These are phyloP conservation scores for Diplocarpon mali DNA, from an alignment of 2,329 filamentous ascomycete genomes.

Conservation along the genomic window DNA sequence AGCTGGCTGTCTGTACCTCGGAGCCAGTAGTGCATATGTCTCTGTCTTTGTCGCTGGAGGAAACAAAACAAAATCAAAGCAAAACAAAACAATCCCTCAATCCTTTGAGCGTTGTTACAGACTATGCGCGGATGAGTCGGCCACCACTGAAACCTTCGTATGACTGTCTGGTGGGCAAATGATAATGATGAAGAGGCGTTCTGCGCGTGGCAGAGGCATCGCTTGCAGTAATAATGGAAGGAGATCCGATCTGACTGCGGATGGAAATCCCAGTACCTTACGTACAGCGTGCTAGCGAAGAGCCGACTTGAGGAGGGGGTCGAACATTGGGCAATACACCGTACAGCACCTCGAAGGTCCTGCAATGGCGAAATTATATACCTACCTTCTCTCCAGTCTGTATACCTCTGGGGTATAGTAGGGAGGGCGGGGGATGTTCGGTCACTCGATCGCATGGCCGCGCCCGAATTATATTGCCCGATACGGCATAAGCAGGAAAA, in stretches of 20 bases:
- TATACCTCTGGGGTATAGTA: neutral
- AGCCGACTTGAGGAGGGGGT: neutral
- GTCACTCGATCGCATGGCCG: neutral
- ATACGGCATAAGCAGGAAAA: neutral
- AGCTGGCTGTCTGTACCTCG: neutral
- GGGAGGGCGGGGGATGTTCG: constrained; percentile 1
- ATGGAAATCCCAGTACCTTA: constrained; percentile 9
- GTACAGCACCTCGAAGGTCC: too few species aligned
- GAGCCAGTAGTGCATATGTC: constrained; percentile 1
- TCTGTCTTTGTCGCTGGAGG: neutral
- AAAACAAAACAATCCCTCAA: neutral
- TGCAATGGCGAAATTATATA: too few species aligned
- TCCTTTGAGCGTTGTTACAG: neutral
- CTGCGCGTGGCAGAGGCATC: constrained; percentile 6
- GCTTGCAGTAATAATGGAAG: constrained; percentile 9
- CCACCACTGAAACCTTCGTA: constrained; percentile 7
- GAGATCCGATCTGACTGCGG: constrained; percentile 13
- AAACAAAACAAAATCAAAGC: neutral
- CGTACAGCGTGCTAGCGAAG: constrained; percentile 12
- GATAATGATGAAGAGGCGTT: constrained; percentile 9
- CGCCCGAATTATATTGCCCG: neutral
- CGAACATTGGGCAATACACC: too few species aligned
- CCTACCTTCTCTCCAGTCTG: too few species aligned
- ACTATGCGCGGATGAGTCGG: constrained; percentile 5
- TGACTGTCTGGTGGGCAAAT: constrained; percentile 3